A percentile compares a stretch with the other conserved stretches of the same genome.
Conservation (phyloP, 225 moss, liverwort and hornwort genomes). For the Sphagnum contortum region DNA sequence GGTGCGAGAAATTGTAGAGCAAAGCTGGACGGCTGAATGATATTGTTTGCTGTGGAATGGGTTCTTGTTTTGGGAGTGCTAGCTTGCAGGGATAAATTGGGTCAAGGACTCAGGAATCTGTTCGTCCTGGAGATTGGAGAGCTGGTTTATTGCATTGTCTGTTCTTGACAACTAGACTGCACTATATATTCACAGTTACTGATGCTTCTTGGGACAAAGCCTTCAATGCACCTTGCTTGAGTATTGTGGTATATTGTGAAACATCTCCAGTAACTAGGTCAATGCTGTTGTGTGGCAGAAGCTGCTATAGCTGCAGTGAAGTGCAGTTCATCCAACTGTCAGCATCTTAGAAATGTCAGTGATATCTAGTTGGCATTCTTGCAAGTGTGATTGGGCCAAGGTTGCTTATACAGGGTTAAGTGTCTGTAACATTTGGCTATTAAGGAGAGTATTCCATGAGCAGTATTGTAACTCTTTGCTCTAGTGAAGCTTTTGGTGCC, state of each 20-base stretch:
- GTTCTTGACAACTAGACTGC: constrained; percentile 25
- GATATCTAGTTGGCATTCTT: constrained; percentile 28
- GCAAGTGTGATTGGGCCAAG: constrained; percentile 16
- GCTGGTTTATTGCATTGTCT: constrained; percentile 15
- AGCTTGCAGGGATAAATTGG: constrained; percentile 15
- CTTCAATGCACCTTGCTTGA: constrained; percentile 1
- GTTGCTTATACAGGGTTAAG: constrained; percentile 10
- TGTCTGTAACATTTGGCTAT: constrained; percentile 13
- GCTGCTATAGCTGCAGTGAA: constrained; percentile 13
- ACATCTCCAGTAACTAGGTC: constrained; percentile 10
- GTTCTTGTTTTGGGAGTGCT: constrained; percentile 5
- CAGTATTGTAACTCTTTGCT: no score
- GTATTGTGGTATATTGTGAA: constrained; percentile 10
- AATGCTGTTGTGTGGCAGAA: constrained; percentile 14
- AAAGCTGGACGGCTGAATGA: constrained; percentile 99
- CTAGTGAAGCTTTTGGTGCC: no score
- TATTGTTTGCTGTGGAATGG: constrained; percentile 2
- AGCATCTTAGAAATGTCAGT: constrained; percentile 10
- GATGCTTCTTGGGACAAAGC: constrained; percentile 22
- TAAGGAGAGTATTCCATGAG: constrained; percentile 6
- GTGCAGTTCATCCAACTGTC: constrained; percentile 8
- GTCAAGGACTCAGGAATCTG: constrained; percentile 9
- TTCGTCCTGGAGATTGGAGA: constrained; percentile 15
- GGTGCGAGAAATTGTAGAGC: constrained; percentile 98
- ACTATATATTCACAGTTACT: constrained; percentile 21